A percentile compares a stretch with the other conserved stretches of the same genome.
Evolutionary conservation across 345 rosid genomes (phyloP).

Genomic region (Citrus trifoliata): DNA sequence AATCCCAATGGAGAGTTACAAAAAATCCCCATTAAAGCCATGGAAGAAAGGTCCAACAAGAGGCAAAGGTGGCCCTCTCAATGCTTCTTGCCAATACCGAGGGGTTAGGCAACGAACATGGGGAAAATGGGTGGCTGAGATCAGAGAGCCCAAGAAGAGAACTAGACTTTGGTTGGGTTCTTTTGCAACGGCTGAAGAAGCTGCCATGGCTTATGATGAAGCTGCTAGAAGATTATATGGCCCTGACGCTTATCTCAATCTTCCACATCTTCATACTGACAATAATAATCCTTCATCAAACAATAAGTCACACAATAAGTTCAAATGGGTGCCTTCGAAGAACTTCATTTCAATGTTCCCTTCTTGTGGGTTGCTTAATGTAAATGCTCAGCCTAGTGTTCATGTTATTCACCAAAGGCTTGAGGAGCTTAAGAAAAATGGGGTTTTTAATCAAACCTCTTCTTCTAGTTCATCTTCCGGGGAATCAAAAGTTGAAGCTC

Average conservation of each 20-base stretch:
- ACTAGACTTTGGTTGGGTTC: constrained; percentile 88
- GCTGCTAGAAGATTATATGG: constrained; percentile 79
- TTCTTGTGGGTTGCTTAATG: constrained; percentile 68
- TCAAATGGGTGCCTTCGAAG: constrained; percentile 85
- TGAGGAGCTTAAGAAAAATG: constrained; percentile 68
- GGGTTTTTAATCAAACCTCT: constrained; percentile 30
- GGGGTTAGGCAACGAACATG: constrained; percentile 94
- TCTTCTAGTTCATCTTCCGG: constrained; percentile 45
- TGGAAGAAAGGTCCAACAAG: constrained; percentile 94
- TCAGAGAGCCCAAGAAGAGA: constrained; percentile 91
- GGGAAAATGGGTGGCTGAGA: constrained; percentile 99
- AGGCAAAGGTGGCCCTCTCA: constrained; percentile 93
- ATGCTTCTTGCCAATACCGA: constrained; percentile 74
- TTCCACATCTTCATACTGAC: constrained; percentile 70
- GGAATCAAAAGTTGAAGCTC: constrained; percentile 31
- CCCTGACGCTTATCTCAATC: constrained; percentile 77
- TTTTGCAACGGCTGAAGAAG: constrained; percentile 89
- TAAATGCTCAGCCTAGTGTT: constrained; percentile 86
- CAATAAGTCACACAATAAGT: constrained; percentile 27
- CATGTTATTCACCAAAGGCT: constrained; percentile 86
- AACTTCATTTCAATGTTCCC: constrained; percentile 90
- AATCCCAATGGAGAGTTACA: constrained; percentile 35
- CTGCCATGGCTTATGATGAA: constrained; percentile 93
- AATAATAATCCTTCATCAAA: background rate
- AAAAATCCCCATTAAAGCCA: constrained; percentile 62